phyloP scores from a whole-genome alignment of 768 basidiomycete species.

The Boletus patriciae region DNA sequence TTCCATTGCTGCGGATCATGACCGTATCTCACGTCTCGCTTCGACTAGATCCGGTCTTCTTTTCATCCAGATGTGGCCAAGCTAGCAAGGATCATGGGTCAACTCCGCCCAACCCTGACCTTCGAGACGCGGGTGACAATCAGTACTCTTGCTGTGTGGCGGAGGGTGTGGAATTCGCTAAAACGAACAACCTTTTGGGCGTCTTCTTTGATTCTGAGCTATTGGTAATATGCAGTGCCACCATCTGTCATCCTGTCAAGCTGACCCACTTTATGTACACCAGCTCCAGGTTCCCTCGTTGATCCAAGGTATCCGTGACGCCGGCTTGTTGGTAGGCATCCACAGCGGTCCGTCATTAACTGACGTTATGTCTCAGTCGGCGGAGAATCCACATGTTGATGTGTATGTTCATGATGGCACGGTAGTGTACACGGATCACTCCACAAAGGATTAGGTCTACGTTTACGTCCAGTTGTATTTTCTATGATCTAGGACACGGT shows the following conservation, averaged over 20 bases:
- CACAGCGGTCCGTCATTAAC: conserved; percentile 58
- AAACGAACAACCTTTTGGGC: conserved; percentile 88
- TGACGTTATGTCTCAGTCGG: conserved; percentile 38
- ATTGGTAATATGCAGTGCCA: conserved; percentile 54
- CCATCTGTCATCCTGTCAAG: conserved; percentile 8
- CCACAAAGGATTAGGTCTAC: conserved; percentile 46
- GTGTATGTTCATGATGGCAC: conserved; percentile 65
- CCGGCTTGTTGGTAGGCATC: conserved; percentile 83
- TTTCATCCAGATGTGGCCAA: conserved; percentile 85
- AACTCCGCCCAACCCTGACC: conserved; percentile 39
- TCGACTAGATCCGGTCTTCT: conserved; percentile 87
- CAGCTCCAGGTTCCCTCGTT: conserved; percentile 85
- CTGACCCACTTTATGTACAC: conserved; percentile 15
- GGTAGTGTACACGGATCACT: conserved; percentile 66
- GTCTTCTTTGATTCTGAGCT: conserved; percentile 85
- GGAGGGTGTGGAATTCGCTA: conserved; percentile 91
- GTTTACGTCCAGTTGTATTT: conserved; percentile 17
- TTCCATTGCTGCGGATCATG: conserved; percentile 22
- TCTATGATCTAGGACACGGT: conserved; percentile 29
- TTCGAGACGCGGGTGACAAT: conserved; percentile 44
- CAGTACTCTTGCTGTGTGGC: conserved; percentile 68
- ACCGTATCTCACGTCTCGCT: conserved; percentile 19
- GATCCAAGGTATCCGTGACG: conserved; percentile 83
- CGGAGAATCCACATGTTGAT: conserved; percentile 57
- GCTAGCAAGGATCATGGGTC: conserved; percentile 39